Percentiles rank a stretch among this genome's conserved stretches.
Conservation (phyloP, 2,329 filamentous ascomycete genomes). For the Xylariaceae sp. region DNA sequence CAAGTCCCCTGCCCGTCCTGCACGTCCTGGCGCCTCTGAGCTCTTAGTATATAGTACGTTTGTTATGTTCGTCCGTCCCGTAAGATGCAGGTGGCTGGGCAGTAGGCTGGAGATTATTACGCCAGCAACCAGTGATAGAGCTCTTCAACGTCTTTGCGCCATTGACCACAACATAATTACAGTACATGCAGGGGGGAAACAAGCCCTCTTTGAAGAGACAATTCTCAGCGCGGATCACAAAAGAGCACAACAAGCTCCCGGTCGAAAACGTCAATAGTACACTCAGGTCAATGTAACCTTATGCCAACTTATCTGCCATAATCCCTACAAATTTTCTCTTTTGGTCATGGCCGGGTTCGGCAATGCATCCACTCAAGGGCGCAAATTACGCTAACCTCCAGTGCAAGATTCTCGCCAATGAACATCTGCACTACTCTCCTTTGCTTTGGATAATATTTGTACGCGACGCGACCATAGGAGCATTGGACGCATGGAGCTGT, state of each 20-base stretch:
- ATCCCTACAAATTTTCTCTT: not conserved
- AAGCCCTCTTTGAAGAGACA: not conserved
- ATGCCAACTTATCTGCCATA: not conserved
- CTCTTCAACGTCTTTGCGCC: not conserved
- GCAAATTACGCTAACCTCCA: slow-evolving; percentile 10
- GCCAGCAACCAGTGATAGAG: slow-evolving; percentile 10
- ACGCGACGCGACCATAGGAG: too few relatives aligned
- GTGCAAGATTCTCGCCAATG: not conserved
- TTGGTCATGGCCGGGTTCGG: slow-evolving; percentile 1
- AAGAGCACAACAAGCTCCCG: too few relatives aligned
- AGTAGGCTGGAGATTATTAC: too few relatives aligned
- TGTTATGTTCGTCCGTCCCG: slow-evolving; percentile 20
- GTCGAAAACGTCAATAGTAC: too few relatives aligned
- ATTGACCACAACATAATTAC: not conserved
- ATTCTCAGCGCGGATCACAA: too few relatives aligned
- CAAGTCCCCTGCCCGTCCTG: not conserved
- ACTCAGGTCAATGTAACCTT: too few relatives aligned
- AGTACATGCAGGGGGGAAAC: not conserved
- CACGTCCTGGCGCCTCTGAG: slow-evolving; percentile 19
- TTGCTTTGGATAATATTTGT: too few relatives aligned
- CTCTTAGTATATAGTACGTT: too few relatives aligned
- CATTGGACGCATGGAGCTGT: too few relatives aligned
- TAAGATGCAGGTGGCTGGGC: slow-evolving; percentile 19
- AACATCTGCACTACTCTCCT: too few relatives aligned
- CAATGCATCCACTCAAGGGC: slow-evolving; percentile 8